Percentiles rank a stretch among this genome's conserved stretches.
phyloP scores from a whole-genome alignment of 169 alveolate species.

The Plasmodium blacklocki region DNA sequence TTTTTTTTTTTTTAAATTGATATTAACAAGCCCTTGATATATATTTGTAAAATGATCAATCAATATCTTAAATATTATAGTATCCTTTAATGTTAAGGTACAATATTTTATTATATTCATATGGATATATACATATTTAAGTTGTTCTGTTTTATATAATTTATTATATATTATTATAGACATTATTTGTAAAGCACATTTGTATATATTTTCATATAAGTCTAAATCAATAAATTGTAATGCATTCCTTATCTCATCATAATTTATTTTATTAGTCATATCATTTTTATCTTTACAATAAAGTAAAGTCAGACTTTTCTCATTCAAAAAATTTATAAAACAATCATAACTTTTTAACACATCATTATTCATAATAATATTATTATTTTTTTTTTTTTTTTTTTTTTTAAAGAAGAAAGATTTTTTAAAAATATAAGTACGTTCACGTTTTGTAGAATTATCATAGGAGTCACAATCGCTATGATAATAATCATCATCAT shows the following conservation, averaged over 20 bases:
- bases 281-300: no score
- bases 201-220: constrained; percentile 5
- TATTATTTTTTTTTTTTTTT: no score
- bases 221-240: background rate
- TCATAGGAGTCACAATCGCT: background rate
- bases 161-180: constrained; percentile 11
- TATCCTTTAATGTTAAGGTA: background rate
- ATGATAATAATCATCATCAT: background rate
- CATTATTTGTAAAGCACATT: constrained; percentile 21
- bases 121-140: constrained; percentile 7
- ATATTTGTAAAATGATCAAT: constrained; percentile 22
- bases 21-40: constrained; percentile 31
- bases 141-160: background rate
- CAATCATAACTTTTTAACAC: background rate
- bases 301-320: background rate
- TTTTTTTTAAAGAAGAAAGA: no score
- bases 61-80: constrained; percentile 14
- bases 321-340: constrained; percentile 2
- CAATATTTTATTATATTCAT: constrained; percentile 15
- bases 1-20: background rate
- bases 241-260: constrained; percentile 20
- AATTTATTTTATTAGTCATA: background rate
- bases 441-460: background rate
- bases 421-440: no score
- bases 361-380: background rate